A percentile compares a stretch with the other conserved stretches of the same genome.
Conservation (phyloP, 2,329 filamentous ascomycete species). For the Dothiorella sarmentorum region DNA sequence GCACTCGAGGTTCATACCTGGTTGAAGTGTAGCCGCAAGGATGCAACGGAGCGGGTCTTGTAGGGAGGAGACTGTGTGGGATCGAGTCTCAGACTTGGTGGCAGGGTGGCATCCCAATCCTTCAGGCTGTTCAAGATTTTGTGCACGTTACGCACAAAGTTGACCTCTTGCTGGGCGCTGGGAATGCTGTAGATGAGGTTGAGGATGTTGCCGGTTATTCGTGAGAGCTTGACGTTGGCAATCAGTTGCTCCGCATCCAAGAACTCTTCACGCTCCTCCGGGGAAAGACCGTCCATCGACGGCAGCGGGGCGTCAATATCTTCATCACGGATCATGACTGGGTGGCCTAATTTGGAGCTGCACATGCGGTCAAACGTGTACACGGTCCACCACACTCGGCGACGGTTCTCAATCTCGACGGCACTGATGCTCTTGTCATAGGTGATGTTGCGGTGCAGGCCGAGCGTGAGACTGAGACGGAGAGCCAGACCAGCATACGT, state of each 20-base stretch:
- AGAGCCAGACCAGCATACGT: slow-evolving; percentile 22
- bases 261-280: slow-evolving; percentile 36
- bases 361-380: slow-evolving; percentile 48
- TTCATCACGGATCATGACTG: slow-evolving; percentile 48
- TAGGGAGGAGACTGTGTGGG: slow-evolving; percentile 28
- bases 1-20: not conserved
- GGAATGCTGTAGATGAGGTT: slow-evolving; percentile 26
- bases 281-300: slow-evolving; percentile 30
- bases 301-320: slow-evolving; percentile 44
- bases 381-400: slow-evolving; percentile 28
- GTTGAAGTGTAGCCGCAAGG: slow-evolving; percentile 16
- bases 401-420: slow-evolving; percentile 22
- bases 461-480: slow-evolving; percentile 19
- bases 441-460: slow-evolving; percentile 21
- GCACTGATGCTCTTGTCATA: slow-evolving; percentile 15
- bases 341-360: slow-evolving; percentile 49
- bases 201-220: slow-evolving; percentile 38
- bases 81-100: slow-evolving; percentile 33
- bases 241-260: slow-evolving; percentile 36
- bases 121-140: slow-evolving; percentile 39
- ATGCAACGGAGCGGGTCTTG: slow-evolving; percentile 12
- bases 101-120: slow-evolving; percentile 38
- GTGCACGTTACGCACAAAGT: slow-evolving; percentile 37
- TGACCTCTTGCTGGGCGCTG: slow-evolving; percentile 20
- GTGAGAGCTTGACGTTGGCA: slow-evolving; percentile 38